Evolutionary conservation across 2,329 filamentous ascomycete species (phyloP).

Genomic region (Ascochyta lentis): DNA sequence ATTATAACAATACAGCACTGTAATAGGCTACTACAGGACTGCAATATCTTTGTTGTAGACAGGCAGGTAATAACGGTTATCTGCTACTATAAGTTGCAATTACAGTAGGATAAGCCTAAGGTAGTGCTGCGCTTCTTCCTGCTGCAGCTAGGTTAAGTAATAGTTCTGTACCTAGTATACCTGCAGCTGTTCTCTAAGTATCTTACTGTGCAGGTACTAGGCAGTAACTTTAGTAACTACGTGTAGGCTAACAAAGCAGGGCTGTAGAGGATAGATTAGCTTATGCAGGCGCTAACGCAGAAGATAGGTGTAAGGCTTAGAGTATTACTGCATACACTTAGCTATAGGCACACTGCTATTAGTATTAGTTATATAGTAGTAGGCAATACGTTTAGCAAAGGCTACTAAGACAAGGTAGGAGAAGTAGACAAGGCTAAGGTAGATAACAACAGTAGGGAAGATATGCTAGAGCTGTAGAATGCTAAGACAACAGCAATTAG

Average conservation of each 20-base stretch:
- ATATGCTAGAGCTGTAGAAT: too few species aligned
- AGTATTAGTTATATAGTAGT: too few species aligned
- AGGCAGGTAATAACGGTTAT: conserved; percentile 24
- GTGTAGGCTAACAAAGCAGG: background rate
- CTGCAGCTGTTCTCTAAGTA: conserved; percentile 27
- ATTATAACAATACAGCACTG: background rate
- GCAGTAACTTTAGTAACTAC: background rate
- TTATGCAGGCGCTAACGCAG: background rate
- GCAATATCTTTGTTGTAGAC: conserved; percentile 29
- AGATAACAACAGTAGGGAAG: too few species aligned
- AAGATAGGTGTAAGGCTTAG: too few species aligned
- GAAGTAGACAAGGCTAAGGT: too few species aligned
- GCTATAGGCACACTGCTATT: too few species aligned
- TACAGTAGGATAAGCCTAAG: conserved; percentile 25
- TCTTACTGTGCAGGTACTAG: conserved; percentile 22
- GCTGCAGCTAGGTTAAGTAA: conserved; percentile 26
- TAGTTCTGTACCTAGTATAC: conserved; percentile 30
- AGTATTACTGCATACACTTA: too few species aligned
- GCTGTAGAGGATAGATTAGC: background rate
- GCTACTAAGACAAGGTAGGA: too few species aligned
- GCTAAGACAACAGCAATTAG: too few species aligned
- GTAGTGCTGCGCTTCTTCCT: conserved; percentile 32
- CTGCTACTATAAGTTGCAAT: conserved; percentile 27
- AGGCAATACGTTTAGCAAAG: too few species aligned
- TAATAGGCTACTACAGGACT: conserved; percentile 26